These are phyloP conservation scores for Ambrosia artemisiifolia DNA, from an alignment of 129 eudicot genomes.

Conservation along the genomic window DNA sequence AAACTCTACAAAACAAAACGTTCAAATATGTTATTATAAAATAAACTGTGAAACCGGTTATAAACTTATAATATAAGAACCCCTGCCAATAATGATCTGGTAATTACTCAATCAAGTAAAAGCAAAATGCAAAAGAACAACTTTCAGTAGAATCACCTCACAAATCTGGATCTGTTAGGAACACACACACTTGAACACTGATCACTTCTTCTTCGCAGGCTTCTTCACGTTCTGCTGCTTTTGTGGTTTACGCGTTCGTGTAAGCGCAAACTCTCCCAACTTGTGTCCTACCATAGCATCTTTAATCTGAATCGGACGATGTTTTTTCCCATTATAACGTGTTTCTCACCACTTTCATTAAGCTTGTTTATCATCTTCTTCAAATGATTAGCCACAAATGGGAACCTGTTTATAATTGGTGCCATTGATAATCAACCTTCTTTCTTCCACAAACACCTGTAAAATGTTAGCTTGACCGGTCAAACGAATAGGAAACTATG, in stretches of 20 bases:
- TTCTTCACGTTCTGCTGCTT: slow-evolving; percentile 31
- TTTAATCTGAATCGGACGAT: slow-evolving; percentile 31
- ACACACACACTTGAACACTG: neutral
- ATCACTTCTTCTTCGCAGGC: slow-evolving; percentile 29
- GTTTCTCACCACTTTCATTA: slow-evolving; percentile 31
- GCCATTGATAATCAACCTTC: slow-evolving; percentile 23
- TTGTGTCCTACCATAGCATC: slow-evolving; percentile 58
- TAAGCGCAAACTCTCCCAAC: slow-evolving; percentile 44
- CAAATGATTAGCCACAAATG: slow-evolving; percentile 52
- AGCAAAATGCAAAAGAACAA: slow-evolving; percentile 14
- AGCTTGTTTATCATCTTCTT: slow-evolving; percentile 30
- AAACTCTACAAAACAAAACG: too few species aligned
- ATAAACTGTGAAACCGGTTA: neutral
- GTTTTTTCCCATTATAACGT: slow-evolving; percentile 32
- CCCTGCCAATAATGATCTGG: too few species aligned
- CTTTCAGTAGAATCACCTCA: slow-evolving; percentile 21
- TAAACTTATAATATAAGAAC: too few species aligned
- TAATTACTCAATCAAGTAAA: slow-evolving; percentile 4
- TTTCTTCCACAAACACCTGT: neutral
- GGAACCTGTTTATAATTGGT: slow-evolving; percentile 39
- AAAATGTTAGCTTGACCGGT: too few species aligned
- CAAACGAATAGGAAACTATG: too few species aligned
- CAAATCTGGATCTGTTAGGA: slow-evolving; percentile 6
- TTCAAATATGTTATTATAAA: too few species aligned
- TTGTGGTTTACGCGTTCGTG: slow-evolving; percentile 36